Evolutionary conservation across 129 eudicot species (phyloP), one percentile per base, ranked within the genome.

Genomic region (Pulicaria dysenterica): DNA sequence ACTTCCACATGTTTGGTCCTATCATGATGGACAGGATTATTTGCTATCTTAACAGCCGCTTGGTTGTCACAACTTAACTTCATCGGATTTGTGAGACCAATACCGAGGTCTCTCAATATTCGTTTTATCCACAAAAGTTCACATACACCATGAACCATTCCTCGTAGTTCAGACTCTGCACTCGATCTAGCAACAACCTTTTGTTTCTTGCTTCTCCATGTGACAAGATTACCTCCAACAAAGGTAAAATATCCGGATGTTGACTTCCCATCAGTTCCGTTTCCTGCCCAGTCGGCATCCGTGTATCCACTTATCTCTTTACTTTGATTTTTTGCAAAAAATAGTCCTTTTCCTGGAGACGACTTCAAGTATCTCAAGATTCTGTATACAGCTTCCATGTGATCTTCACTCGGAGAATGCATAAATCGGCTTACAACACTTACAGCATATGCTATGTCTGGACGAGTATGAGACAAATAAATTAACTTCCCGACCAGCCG

Each of bases 171-270:
- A 10, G 42, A 4, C n/a, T n/a, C n/a, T n/a, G n/a, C n/a, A n/a
- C n/a, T n/a, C n/a, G n/a, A n/a, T n/a, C n/a, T n/a, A n/a, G 63
- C 12, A 2, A 58, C 63, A 0, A 58, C 63, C 63, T 58, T 58
- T 4, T 58, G 63, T 58, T 58, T 58, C 9, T 58, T 24, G 12
- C 42, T 58, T 34, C 63, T 58, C 63, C 63, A 58, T 0, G 63
- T 58, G 6, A 58, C 42, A 4, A 58, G 15, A 34, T 58, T 58
- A 8, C 63, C 40, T 4, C 36, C 63, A 16, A 58, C 63, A 9
- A 58, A 58, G 1, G 63, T n/a, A n/a, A n/a, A n/a, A n/a, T n/a
- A n/a, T n/a, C n/a, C n/a, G n/a, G n/a, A n/a, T n/a, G n/a, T n/a
- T n/a, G n/a, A n/a, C n/a, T n/a, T n/a, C n/a, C n/a, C n/a, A n/a